Percentiles rank a stretch among this genome's conserved stretches.
These are phyloP conservation scores for Fusarium marasasianum DNA, from an alignment of 2,329 filamentous ascomycete species.

Conservation along the genomic window DNA sequence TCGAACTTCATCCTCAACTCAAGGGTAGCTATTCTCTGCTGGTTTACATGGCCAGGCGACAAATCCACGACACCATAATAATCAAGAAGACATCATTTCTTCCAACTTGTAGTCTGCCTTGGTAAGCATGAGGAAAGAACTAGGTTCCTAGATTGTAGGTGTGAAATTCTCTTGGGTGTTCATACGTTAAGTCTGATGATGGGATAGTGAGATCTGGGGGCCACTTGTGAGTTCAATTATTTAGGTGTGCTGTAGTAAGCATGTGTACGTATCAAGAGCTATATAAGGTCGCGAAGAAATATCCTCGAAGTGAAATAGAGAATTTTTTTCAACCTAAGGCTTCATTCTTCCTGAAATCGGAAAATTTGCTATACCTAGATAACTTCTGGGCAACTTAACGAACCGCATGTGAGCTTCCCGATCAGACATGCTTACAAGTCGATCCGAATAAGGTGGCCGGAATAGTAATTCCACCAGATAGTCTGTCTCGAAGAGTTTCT, in stretches of 20 bases:
- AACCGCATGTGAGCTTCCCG: background rate
- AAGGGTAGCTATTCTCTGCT: background rate
- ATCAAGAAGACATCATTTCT: background rate
- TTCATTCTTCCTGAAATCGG: background rate
- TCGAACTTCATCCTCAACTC: background rate
- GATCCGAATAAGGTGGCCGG: too few relatives aligned
- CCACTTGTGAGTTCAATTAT: too few relatives aligned
- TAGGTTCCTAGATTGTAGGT: background rate
- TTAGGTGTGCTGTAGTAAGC: background rate
- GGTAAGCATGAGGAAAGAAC: too few relatives aligned
- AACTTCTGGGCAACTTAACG: too few relatives aligned
- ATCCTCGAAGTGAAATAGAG: rapidly evolving
- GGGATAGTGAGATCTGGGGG: background rate
- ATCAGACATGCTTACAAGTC: rapidly evolving
- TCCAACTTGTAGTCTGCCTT: background rate
- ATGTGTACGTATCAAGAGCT: too few relatives aligned
- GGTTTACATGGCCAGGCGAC: background rate
- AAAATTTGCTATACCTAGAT: background rate
- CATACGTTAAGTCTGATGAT: background rate
- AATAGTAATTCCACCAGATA: background rate
- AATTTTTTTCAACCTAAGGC: background rate
- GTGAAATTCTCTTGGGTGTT: background rate
- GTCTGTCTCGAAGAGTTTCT: background rate
- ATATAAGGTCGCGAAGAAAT: too few relatives aligned
- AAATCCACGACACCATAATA: background rate